Evolutionary conservation across 345 rosid species (phyloP), one percentile per base, ranked within the genome.

Genomic region (Populus simonii): DNA sequence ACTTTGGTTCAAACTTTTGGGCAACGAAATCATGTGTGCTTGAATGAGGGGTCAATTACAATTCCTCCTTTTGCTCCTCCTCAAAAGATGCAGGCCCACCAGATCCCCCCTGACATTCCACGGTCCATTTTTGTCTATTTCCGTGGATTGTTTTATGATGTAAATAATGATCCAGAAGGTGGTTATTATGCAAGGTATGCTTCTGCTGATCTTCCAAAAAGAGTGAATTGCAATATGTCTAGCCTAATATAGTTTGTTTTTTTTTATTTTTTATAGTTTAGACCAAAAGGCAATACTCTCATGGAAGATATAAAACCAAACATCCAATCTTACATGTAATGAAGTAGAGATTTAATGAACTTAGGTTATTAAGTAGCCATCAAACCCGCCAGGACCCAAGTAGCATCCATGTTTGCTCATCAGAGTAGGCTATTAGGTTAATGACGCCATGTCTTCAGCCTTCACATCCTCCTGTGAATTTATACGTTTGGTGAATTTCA

Each of bases 51-150:
- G 57, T 92, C 99, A 1, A 93, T 95, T 74, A 95, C 94, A 25
- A 93, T 95, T 78, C 99, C 99, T 29, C 98, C 99, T 22, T 95
- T 85, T 85, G 99, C 99, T 72, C 99, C 99, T 5, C 97, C 98
- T 13, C 96, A 92, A 76, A 95, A 95, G 83, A 95, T 95, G 97
- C 91, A 90, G 70, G 83, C 98, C 61, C 99, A 81, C 84, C 92
- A 81, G 57, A 93, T 95, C 79, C 92, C 96, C 43, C 88, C 75
- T 3, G 92, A 90, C 47, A 89, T 85, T 73, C 97, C 97, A 4
- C 91, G 97, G 11, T 92, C 99, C 80, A 95, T 95, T 83, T 95
- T 93, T 80, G 98, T 92, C 74, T 95, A 95, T 88, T 95, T 95
- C 59, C 94, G 99, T 0, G 98, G 99, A 31, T 83, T 95, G 90